Percentiles rank a stretch among this genome's conserved stretches.
Conservation (phyloP, 1,139 yeast species). For the Scheffersomyces titani region DNA sequence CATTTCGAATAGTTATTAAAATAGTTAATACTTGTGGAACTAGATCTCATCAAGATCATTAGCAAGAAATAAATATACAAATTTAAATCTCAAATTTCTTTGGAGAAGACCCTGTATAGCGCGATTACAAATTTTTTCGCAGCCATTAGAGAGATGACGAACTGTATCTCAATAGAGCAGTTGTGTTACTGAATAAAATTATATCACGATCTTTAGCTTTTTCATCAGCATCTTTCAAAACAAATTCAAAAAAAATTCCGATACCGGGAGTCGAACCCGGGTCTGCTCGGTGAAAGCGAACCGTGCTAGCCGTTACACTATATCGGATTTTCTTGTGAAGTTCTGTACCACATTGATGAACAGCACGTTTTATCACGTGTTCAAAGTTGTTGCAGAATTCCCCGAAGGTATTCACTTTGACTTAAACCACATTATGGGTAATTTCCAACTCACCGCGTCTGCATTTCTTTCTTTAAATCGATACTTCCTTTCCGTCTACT, state of each 20-base stretch:
- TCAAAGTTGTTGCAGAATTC: no score
- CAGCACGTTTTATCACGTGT: neutral
- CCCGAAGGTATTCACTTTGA: no score
- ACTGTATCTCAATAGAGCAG: neutral
- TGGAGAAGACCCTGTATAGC: neutral
- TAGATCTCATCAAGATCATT: no score
- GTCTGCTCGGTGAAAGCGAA: conserved; percentile 79
- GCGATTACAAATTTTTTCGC: neutral
- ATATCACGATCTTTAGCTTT: no score
- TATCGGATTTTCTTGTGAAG: conserved; percentile 44
- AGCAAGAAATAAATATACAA: no score
- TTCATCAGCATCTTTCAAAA: neutral
- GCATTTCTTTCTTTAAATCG: no score
- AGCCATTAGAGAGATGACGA: neutral
- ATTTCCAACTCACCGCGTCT: no score
- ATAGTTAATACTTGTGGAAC: no score
- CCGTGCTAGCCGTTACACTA: conserved; percentile 81
- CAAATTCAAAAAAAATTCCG: conserved; percentile 49
- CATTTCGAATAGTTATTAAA: no score
- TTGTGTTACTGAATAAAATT: neutral
- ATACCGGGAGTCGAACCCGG: conserved; percentile 84
- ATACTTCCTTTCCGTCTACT: no score
- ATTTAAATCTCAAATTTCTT: no score
- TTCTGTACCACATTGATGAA: neutral
- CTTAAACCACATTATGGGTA: no score